Base-by-base conservation (phyloP, 306 rosid species). In the Senna siamea region DNA sequence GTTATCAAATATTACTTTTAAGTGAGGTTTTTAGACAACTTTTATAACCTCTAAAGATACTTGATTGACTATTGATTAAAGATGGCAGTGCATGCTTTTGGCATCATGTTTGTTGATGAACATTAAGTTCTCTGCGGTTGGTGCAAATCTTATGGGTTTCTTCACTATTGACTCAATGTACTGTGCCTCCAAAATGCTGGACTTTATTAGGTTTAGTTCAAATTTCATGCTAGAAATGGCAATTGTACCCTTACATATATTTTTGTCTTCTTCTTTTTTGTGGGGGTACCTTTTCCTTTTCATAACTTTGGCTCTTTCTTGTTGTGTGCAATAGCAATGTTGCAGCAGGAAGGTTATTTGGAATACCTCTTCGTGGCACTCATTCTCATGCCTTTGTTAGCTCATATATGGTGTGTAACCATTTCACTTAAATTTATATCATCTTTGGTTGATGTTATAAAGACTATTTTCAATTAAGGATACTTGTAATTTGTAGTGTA, bases 331-430 rank as follows among this genome's bases (percentile, higher is more conserved):
- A 74, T 82, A 93, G 98, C 87, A 93, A 93, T 82, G 98, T 91
- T 78, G 97, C 97, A 34, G 98, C 98, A 60, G 98, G 98, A 80
- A 91, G 78, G 85, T 85, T 91, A 82, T 93, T 93, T 40, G 92
- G 96, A 72, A 93, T 93, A 73, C 97, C 98, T n/a, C 96, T 93
- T 60, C 94, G 96, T 64, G 98, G 98, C 72, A 93, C 98, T 48
- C 98, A 93, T 85, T 93, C 98, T 43, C 98, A 93, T 91, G 98
- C 98, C 77, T 93, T 93, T 22, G 92, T 93, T 81, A 93, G 98
- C 90, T 93, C 98, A 71, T 93, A 85, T 78, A 86, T 91, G 97
- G 98, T 93, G 53, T 34, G 97, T 87, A 66, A 66, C 63, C 83
- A 71, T 74, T 80, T 67, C 78, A 53, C 60, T 69, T 20, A 69